Evolutionary conservation across 2,329 filamentous ascomycete genomes (phyloP).

Genomic region (Berkeleyomyces basicola): DNA sequence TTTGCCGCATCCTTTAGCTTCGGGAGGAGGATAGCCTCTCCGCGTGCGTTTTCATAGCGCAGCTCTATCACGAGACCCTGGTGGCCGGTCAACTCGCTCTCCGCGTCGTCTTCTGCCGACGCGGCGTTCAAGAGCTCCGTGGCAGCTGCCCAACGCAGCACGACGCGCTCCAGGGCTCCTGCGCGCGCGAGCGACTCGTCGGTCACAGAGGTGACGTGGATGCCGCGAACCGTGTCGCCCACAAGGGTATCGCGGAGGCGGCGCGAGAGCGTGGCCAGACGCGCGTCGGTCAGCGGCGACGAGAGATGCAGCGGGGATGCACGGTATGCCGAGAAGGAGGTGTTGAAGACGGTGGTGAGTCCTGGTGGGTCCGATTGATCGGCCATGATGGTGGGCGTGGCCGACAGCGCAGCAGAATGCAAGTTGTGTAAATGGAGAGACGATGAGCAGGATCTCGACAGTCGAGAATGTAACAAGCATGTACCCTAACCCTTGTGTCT

Average conservation of each 20-base stretch:
- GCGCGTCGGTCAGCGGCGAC: slow-evolving; percentile 21
- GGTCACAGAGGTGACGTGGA: slow-evolving; percentile 31
- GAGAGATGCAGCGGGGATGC: slow-evolving; percentile 32
- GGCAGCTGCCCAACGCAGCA: slow-evolving; percentile 27
- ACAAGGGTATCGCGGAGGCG: slow-evolving; percentile 38
- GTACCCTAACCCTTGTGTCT: not conserved
- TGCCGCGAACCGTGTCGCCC: slow-evolving; percentile 42
- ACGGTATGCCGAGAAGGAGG: slow-evolving; percentile 40
- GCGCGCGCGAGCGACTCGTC: slow-evolving; percentile 25
- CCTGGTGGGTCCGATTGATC: slow-evolving; percentile 12
- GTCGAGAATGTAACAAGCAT: not conserved
- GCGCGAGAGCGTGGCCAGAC: slow-evolving; percentile 29
- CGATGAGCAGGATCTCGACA: not conserved
- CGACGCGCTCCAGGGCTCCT: slow-evolving; percentile 30
- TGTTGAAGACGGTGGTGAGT: slow-evolving; percentile 36
- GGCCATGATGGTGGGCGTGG: slow-evolving; percentile 12
- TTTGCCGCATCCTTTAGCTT: not conserved
- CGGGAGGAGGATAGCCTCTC: slow-evolving; percentile 35
- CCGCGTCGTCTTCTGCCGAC: not conserved
- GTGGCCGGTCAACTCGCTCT: slow-evolving; percentile 5
- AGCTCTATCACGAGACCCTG: slow-evolving; percentile 30
- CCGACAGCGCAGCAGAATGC: not conserved
- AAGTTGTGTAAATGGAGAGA: not conserved
- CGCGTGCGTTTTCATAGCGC: slow-evolving; percentile 35
- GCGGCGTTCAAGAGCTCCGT: slow-evolving; percentile 15